Conservation (phyloP, 169 alveolate genomes). For the Toxoplasma gondii region DNA sequence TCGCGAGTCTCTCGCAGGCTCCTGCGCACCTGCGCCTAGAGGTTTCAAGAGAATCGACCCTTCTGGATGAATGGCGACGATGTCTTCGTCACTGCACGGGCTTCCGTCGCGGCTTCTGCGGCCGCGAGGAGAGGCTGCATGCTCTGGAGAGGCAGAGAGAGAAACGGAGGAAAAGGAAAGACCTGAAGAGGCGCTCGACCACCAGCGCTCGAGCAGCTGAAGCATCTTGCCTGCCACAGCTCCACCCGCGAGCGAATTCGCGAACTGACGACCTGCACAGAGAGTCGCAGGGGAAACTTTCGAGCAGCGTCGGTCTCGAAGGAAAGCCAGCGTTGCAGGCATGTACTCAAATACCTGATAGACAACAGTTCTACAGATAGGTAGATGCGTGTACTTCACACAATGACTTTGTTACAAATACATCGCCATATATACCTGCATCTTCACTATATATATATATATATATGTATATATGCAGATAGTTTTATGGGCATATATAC, state of each 20-base stretch:
- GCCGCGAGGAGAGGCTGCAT: not conserved
- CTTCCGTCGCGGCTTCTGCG: not conserved
- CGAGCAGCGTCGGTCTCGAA: not conserved
- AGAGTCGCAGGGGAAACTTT: not conserved
- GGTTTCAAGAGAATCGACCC: not conserved
- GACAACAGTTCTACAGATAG: not conserved
- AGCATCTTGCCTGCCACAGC: constrained; percentile 35
- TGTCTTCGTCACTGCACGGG: not conserved
- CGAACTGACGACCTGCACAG: constrained; percentile 24
- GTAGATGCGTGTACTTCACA: not conserved
- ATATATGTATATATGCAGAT: not conserved
- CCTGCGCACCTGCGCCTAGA: too few relatives aligned
- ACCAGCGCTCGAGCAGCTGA: not conserved
- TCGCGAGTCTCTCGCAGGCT: too few relatives aligned
- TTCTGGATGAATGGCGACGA: not conserved
- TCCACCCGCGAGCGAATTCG: constrained; percentile 13
- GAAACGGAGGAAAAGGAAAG: not conserved
- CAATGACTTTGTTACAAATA: too few relatives aligned
- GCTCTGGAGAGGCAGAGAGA: not conserved
- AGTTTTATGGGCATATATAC: not conserved
- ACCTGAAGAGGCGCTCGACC: not conserved
- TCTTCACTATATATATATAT: too few relatives aligned
- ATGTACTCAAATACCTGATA: not conserved
- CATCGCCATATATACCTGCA: not conserved
- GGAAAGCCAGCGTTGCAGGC: not conserved